Evolutionary conservation across 257 asterid species (phyloP).

Genomic region (Ballota nigra): DNA sequence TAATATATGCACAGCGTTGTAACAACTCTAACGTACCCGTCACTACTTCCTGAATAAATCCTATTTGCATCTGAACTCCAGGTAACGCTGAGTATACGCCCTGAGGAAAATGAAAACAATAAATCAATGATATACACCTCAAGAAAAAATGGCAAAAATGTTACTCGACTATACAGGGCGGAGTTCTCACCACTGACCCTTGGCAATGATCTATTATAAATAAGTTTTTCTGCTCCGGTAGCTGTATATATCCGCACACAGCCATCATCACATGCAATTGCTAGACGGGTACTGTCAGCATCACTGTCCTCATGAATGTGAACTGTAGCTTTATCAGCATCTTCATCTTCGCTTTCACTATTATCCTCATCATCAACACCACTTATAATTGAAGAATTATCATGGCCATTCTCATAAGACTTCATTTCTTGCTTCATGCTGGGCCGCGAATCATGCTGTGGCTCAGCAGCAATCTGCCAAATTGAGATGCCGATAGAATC

Average conservation of each 20-base stretch:
- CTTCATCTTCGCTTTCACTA: constrained; percentile 60
- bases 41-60: constrained; percentile 89
- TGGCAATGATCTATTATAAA: constrained; percentile 55
- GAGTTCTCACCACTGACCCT: constrained; percentile 91
- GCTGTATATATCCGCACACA: constrained; percentile 69
- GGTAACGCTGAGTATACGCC: constrained; percentile 72
- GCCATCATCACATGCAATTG: constrained; percentile 92
- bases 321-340: constrained; percentile 31
- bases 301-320: constrained; percentile 42
- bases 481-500: constrained; percentile 74
- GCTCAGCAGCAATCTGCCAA: constrained; percentile 94
- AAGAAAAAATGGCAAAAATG: background rate
- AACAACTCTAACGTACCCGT: constrained; percentile 57
- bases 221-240: constrained; percentile 43
- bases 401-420: constrained; percentile 54
- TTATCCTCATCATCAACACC: constrained; percentile 40
- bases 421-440: constrained; percentile 24
- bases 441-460: constrained; percentile 30
- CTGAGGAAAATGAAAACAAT: constrained; percentile 32
- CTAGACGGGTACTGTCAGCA: constrained; percentile 41
- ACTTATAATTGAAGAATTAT: constrained; percentile 29
- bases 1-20: background rate
- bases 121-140: constrained; percentile 4
- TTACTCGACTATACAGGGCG: constrained; percentile 21
- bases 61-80: constrained; percentile 80